Conservation (phyloP, 305 asterid species). For the Rubia tinctorum region DNA sequence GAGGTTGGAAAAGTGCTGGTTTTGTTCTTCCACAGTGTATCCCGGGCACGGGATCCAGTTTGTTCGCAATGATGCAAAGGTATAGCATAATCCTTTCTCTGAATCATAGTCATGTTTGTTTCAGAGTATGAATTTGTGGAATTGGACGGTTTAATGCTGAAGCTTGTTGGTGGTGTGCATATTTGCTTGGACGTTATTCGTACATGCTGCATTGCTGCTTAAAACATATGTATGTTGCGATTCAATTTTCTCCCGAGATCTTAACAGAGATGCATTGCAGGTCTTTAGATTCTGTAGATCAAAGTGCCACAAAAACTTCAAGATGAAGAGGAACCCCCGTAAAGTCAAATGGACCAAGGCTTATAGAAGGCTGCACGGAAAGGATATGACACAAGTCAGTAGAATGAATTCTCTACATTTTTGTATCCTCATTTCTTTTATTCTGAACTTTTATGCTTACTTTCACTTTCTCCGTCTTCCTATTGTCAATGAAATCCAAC, state of each 20-base stretch:
- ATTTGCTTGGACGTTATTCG: background rate
- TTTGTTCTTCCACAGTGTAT: slow-evolving; percentile 84
- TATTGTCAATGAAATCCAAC: background rate
- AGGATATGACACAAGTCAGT: slow-evolving; percentile 92
- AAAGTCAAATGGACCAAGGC: slow-evolving; percentile 96
- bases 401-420: background rate
- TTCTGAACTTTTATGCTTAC: background rate
- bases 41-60: slow-evolving; percentile 95
- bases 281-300: slow-evolving; percentile 86
- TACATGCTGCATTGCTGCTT: too few species aligned
- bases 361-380: slow-evolving; percentile 73
- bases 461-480: background rate
- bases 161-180: background rate
- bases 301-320: slow-evolving; percentile 92
- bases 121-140: background rate
- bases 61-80: slow-evolving; percentile 96
- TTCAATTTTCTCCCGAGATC: background rate
- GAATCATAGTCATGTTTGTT: too few species aligned
- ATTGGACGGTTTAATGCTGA: background rate
- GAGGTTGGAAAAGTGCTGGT: slow-evolving; percentile 99
- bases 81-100: slow-evolving; percentile 4
- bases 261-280: slow-evolving; percentile 35
- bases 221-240: background rate
- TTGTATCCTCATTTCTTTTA: background rate
- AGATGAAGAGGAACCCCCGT: slow-evolving; percentile 98